A percentile compares a stretch with the other conserved stretches of the same genome.
Evolutionary conservation across 2,329 filamentous ascomycete species (phyloP).

Genomic region (Hyphodiscus sp.): DNA sequence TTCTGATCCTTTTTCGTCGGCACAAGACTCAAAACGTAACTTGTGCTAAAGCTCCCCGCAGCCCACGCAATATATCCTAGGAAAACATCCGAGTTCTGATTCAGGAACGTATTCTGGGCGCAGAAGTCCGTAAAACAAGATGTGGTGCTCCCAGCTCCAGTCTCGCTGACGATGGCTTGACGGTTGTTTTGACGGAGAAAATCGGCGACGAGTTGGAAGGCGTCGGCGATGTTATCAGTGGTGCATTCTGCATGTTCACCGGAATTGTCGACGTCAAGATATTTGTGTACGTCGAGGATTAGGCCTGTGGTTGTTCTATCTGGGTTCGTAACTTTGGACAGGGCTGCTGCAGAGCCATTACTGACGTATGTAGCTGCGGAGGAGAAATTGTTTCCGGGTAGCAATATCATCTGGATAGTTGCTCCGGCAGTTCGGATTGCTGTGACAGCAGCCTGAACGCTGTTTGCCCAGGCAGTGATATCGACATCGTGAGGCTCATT

Average conservation of each 20-base stretch:
- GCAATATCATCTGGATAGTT: slow-evolving; percentile 54
- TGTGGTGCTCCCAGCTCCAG: slow-evolving; percentile 33
- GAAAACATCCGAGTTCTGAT: slow-evolving; percentile 31
- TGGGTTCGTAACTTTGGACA: slow-evolving; percentile 49
- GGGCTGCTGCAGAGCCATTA: slow-evolving; percentile 42
- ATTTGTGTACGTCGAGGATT: slow-evolving; percentile 53
- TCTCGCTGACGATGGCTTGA: slow-evolving; percentile 43
- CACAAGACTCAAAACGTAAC: slow-evolving; percentile 13
- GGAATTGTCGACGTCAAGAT: slow-evolving; percentile 52
- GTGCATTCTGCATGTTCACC: slow-evolving; percentile 46
- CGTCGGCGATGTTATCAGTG: slow-evolving; percentile 43
- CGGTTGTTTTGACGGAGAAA: slow-evolving; percentile 43
- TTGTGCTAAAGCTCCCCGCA: slow-evolving; percentile 28
- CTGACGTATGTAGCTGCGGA: slow-evolving; percentile 43
- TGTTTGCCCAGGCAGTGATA: slow-evolving; percentile 49
- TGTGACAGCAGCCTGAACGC: slow-evolving; percentile 54
- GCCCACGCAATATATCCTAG: slow-evolving; percentile 33
- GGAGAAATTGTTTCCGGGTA: slow-evolving; percentile 56
- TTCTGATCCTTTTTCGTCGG: slow-evolving; percentile 19
- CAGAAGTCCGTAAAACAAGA: slow-evolving; percentile 21
- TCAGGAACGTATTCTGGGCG: slow-evolving; percentile 19
- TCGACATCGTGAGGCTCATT: slow-evolving; percentile 43
- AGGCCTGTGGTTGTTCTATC: slow-evolving; percentile 48
- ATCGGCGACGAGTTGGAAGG: slow-evolving; percentile 39
- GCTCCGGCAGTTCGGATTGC: slow-evolving; percentile 59